These are phyloP conservation scores for Stachybotrys elegans DNA, from an alignment of 2,329 filamentous ascomycete genomes.

Conservation along the genomic window DNA sequence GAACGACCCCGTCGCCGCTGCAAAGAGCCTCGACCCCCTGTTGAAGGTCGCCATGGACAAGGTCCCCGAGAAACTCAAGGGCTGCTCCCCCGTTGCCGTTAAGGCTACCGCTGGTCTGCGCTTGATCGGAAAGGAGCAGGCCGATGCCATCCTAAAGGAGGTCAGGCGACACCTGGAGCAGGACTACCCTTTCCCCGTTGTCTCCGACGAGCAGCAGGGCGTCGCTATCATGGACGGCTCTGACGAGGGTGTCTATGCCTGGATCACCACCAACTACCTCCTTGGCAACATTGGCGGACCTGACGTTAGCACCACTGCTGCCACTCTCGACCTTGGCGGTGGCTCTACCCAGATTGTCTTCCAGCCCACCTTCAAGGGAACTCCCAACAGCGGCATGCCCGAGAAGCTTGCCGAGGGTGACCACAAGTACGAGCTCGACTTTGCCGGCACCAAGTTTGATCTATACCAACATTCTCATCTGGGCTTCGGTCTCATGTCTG, in stretches of 20 bases:
- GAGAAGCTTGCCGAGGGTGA: slow-evolving; percentile 82
- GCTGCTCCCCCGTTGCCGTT: slow-evolving; percentile 93
- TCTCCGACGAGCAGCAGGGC: slow-evolving; percentile 77
- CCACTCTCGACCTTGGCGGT: slow-evolving; percentile 92
- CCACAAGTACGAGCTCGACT: slow-evolving; percentile 90
- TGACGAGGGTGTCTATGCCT: slow-evolving; percentile 95
- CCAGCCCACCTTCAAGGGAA: slow-evolving; percentile 82
- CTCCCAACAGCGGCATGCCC: slow-evolving; percentile 71
- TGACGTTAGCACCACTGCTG: slow-evolving; percentile 84
- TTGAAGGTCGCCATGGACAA: slow-evolving; percentile 79
- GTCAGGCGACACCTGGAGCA: slow-evolving; percentile 82
- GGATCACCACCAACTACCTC: slow-evolving; percentile 99
- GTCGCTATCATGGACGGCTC: slow-evolving; percentile 97
- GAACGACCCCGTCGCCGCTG: slow-evolving; percentile 79
- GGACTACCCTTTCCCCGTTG: slow-evolving; percentile 89
- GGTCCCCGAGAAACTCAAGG: slow-evolving; percentile 83
- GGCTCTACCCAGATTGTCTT: slow-evolving; percentile 99
- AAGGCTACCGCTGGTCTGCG: slow-evolving; percentile 95
- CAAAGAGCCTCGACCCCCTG: slow-evolving; percentile 81
- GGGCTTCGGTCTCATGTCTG: slow-evolving; percentile 93
- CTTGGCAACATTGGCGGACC: slow-evolving; percentile 94
- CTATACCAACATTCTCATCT: slow-evolving; percentile 98
- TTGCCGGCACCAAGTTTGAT: slow-evolving; percentile 84
- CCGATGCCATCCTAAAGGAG: slow-evolving; percentile 76
- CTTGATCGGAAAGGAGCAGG: slow-evolving; percentile 75